Evolutionary conservation across 306 rosid species (phyloP).

Genomic region (Vigna hirtella): DNA sequence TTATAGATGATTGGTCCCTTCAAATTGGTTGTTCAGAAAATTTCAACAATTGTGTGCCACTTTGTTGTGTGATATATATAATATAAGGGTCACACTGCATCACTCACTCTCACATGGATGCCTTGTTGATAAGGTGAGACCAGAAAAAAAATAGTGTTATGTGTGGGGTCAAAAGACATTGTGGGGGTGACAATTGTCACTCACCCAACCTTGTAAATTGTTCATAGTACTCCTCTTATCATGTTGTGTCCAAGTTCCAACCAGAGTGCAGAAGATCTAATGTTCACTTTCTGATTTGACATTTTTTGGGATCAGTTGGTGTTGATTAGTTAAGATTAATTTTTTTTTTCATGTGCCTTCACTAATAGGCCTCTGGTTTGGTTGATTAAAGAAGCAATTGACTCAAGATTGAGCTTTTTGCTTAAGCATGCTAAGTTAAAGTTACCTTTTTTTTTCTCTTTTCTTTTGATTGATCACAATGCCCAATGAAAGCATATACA

Average conservation of each 20-base stretch:
- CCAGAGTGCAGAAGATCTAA: conserved; percentile 58
- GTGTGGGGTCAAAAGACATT: conserved; percentile 48
- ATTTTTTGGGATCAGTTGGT: conserved; percentile 43
- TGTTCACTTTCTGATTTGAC: conserved; percentile 72
- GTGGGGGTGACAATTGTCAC: conserved; percentile 50
- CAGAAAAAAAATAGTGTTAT: conserved; percentile 8
- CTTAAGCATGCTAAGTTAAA: conserved; percentile 45
- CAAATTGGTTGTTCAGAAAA: conserved; percentile 19
- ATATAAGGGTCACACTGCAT: conserved; percentile 42
- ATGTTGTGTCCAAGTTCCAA: conserved; percentile 39
- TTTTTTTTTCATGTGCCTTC: conserved; percentile 30
- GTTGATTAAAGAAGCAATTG: conserved; percentile 57
- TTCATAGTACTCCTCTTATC: conserved; percentile 41
- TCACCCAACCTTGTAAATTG: conserved; percentile 47
- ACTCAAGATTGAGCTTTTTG: conserved; percentile 43
- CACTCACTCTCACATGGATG: conserved; percentile 32
- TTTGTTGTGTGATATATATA: not conserved
- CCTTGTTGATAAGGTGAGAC: conserved; percentile 48
- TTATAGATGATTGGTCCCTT: conserved; percentile 40
- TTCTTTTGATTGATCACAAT: conserved; percentile 37
- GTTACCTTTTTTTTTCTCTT: not conserved
- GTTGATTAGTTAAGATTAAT: conserved; percentile 46
- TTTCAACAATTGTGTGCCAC: conserved; percentile 42
- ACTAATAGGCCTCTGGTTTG: conserved; percentile 22
- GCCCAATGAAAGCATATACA: conserved; percentile 32